Evolutionary conservation across 2,329 filamentous ascomycete genomes (phyloP).

Genomic region (Sporothrix sp.): DNA sequence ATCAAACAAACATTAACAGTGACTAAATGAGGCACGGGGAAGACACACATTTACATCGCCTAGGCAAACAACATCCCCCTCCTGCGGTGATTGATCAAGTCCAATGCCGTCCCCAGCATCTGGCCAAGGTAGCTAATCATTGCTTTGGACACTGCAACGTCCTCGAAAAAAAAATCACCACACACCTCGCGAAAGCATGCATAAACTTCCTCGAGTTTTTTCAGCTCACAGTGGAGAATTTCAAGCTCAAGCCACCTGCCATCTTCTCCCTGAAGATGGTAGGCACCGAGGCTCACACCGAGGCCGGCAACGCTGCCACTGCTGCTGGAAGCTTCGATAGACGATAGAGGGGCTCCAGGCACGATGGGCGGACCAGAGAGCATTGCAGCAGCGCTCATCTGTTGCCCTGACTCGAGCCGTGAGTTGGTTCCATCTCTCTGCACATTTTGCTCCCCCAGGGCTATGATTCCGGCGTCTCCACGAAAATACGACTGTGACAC

Average conservation of each 20-base stretch:
- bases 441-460: too few relatives aligned
- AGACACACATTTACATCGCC: background rate
- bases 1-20: too few relatives aligned
- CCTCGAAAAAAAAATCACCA: constrained; percentile 28
- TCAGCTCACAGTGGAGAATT: constrained; percentile 38
- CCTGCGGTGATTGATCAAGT: constrained; percentile 31
- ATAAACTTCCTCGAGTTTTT: constrained; percentile 38
- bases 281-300: constrained; percentile 34
- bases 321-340: background rate
- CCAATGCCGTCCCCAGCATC: constrained; percentile 33
- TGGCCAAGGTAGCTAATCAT: constrained; percentile 38
- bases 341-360: background rate
- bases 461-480: background rate
- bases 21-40: background rate
- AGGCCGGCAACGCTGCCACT: constrained; percentile 18
- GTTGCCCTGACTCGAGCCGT: too few relatives aligned
- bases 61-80: constrained; percentile 24
- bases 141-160: constrained; percentile 34
- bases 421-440: too few relatives aligned
- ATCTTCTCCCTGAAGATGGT: constrained; percentile 37
- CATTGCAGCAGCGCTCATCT: too few relatives aligned
- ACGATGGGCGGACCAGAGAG: too few relatives aligned
- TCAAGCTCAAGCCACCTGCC: constrained; percentile 38
- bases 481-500: constrained; percentile 21
- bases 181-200: constrained; percentile 34